Evolutionary conservation across 2,329 filamentous ascomycete genomes (phyloP).

Genomic region (Didymella lethalis): DNA sequence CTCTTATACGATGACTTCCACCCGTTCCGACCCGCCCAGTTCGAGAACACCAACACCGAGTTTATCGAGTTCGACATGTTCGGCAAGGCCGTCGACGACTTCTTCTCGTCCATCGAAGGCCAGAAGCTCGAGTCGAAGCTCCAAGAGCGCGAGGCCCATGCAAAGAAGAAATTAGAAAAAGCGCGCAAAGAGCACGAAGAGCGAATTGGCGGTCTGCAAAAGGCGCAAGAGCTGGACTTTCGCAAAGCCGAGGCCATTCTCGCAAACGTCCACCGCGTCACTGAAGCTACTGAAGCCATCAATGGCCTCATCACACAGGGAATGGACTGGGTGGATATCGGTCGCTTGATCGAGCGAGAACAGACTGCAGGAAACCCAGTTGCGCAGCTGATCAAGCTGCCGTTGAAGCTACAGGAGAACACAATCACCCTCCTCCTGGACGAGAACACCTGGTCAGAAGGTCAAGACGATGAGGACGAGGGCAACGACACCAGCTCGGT

Average conservation of each 20-base stretch:
- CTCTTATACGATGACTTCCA: constrained; percentile 94
- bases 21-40: constrained; percentile 84
- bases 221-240: constrained; percentile 81
- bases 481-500: constrained; percentile 71
- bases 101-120: constrained; percentile 95
- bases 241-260: constrained; percentile 90
- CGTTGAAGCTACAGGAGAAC: constrained; percentile 89
- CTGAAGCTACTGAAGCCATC: constrained; percentile 91
- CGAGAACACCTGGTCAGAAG: constrained; percentile 71
- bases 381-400: constrained; percentile 83
- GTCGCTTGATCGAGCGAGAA: constrained; percentile 85
- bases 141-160: constrained; percentile 80
- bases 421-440: constrained; percentile 80
- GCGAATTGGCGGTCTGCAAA: constrained; percentile 82
- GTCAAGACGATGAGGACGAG: constrained; percentile 65
- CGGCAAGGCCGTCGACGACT: constrained; percentile 94
- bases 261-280: constrained; percentile 87
- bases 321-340: constrained; percentile 98
- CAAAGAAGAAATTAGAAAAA: constrained; percentile 84
- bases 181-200: constrained; percentile 84
- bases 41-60: constrained; percentile 71
- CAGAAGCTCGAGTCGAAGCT: constrained; percentile 88
- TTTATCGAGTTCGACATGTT: constrained; percentile 83
- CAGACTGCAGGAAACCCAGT: constrained; percentile 82
- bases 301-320: constrained; percentile 91